Evolutionary conservation across 2,329 filamentous ascomycete genomes (phyloP), one percentile per base, ranked within the genome.

Genomic region (Didymella keratinophila): DNA sequence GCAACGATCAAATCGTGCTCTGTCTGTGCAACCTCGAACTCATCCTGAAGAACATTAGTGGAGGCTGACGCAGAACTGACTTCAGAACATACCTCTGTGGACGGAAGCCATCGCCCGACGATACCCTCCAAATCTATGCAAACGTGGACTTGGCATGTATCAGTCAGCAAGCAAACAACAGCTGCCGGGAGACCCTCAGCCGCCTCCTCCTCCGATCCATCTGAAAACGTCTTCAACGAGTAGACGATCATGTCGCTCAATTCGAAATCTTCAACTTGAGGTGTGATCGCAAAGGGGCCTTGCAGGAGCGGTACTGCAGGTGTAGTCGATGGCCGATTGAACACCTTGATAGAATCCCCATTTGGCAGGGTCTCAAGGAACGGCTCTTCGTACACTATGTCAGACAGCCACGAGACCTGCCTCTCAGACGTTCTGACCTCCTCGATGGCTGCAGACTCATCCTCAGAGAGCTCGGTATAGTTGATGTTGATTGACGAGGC

Each of bases 401-500:
- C 75, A 12, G 80, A 78, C 4, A 89, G 78, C 86, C 86, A 89
- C 46, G 83, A 80, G 53, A 83, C 81, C 65, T 88, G 87, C 59
- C 86, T 84, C 27, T 83, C 79, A 27, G 77, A 77, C 11, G 78
- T 80, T 36, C 67, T 59, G 60, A 73, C 34, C 47, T 77, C 66
- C 75, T 75, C 65, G 14, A 83, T 78, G 37, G 82, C 77, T 44
- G 82, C 80, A 16, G 61, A 52, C 4, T 56, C 45, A 20, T 72
- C 63, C 23, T 76, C 71, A 6, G 71, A 66, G 20, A 71, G 48
- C 39, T 72, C 66, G 16, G 64, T 66, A 45, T 72, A 68, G 63
- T 91, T 92, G 37, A 91, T 88, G 25, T 96, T 88, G 56, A 96
- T 90, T 9, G 90, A 90, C 0, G 94, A 88, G 0, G 91, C 92